These are phyloP conservation scores for Boletus sp. DNA, from an alignment of 768 basidiomycete genomes.

Conservation along the genomic window DNA sequence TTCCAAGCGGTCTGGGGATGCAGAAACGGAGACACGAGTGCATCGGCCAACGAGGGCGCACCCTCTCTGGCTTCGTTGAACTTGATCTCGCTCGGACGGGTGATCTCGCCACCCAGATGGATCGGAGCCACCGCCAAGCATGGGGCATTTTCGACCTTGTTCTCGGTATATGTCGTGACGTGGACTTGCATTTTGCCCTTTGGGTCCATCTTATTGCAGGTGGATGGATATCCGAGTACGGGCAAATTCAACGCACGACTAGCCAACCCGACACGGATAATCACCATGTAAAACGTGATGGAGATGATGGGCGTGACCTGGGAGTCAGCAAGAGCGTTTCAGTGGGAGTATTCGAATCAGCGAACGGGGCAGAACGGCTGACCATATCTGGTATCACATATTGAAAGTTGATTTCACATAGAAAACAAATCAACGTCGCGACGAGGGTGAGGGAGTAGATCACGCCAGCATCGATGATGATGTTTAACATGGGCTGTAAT, in stretches of 20 bases:
- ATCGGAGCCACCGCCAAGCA: neutral
- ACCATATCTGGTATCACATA: constrained; percentile 6
- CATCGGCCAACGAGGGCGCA: no score
- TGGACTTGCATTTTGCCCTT: constrained; percentile 1
- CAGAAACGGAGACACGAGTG: neutral
- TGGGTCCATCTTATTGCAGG: neutral
- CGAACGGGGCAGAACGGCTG: neutral
- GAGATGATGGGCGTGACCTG: neutral
- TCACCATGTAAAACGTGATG: neutral
- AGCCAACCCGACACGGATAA: neutral
- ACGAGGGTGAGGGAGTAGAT: neutral
- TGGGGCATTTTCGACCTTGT: neutral
- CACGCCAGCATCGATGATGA: constrained; percentile 3
- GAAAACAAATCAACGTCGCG: neutral
- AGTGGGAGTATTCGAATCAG: neutral
- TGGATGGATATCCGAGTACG: neutral
- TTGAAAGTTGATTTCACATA: neutral
- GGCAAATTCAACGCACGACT: neutral
- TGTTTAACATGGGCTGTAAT: neutral
- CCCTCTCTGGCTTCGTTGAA: neutral
- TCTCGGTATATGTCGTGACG: neutral
- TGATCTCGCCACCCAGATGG: neutral
- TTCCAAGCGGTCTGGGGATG: neutral
- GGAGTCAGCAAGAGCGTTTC: neutral
- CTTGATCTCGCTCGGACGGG: constrained; percentile 7